Base-by-base conservation (phyloP, 2,329 filamentous ascomycete species). In the Aspergillus brasiliensis region DNA sequence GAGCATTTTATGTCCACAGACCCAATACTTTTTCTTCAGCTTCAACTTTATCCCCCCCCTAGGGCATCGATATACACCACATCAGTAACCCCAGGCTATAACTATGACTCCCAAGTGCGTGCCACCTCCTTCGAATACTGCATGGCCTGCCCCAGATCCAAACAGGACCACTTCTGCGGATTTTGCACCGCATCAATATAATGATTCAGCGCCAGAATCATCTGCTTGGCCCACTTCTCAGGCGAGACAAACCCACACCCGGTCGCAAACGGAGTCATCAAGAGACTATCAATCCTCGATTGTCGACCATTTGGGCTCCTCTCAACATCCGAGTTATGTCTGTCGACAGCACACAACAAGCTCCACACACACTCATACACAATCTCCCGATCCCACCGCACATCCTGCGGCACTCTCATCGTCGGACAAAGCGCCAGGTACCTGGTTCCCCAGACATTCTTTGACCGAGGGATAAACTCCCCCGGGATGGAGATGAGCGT, bases 311-410 rank as follows among this genome's bases (percentile, higher is more conserved):
- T 49, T 1, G 23, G 51, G 5, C 44, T 56, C 23, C 25, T 60
- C 31, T 59, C 55, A 10, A 31, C 58, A 5, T 52, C 56, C 15
- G 75, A 71, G 67, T 85, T 85, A 64, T 81, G 79, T 21, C 75
- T 76, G 40, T 84, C 81, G 1, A 84, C 61, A 17, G 79, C 75
- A 63, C 78, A 81, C 19, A 85, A 66, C 60, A 85, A 65, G 63
- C 77, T 80, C 83, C 83, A 85, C 0, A 83, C 67, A 70, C 82
- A 83, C 67, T 84, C 80, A 62, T 83, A 85, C 3, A 85, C 78
- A 8, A 85, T 73, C 67, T 85, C 83, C 2, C 77, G 72, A 65
- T 85, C 79, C 82, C 83, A 85, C 5, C 48, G 63, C 8, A 78
- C 80, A 21, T 73, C 63, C 4, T 71, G 62, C 0, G 83, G 82